Evolutionary conservation across 1,139 yeast species (phyloP).

Genomic region (Protomyces inouyei): DNA sequence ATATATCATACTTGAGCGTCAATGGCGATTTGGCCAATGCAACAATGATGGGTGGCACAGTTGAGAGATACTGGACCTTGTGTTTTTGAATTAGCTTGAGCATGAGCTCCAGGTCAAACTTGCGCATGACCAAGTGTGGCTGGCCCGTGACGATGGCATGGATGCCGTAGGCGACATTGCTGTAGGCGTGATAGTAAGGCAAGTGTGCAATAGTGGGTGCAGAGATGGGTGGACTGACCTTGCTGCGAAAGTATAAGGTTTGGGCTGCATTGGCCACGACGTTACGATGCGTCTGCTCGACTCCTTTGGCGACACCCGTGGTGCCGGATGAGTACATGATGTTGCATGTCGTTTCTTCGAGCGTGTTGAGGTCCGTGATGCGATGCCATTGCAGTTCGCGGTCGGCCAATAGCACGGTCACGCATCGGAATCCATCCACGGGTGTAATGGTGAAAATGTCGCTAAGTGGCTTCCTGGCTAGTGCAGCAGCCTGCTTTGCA

Average conservation of each 20-base stretch:
- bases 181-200: constrained; percentile 44
- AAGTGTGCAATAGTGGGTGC: constrained; percentile 30
- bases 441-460: constrained; percentile 1
- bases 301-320: constrained; percentile 56
- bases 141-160: constrained; percentile 35
- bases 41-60: constrained; percentile 43
- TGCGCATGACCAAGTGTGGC: constrained; percentile 36
- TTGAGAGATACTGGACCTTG: constrained; percentile 35
- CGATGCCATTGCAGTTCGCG: constrained; percentile 30
- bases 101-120: constrained; percentile 39
- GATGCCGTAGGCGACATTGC: constrained; percentile 36
- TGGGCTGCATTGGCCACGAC: constrained; percentile 32
- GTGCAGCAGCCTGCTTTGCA: constrained; percentile 37
- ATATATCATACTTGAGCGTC: constrained; percentile 37
- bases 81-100: constrained; percentile 36
- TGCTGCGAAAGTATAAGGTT: not conserved
- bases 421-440: constrained; percentile 8
- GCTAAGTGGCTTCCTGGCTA: constrained; percentile 1
- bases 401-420: constrained; percentile 32
- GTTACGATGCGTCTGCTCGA: constrained; percentile 49
- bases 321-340: constrained; percentile 68
- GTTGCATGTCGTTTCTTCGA: constrained; percentile 36
- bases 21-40: constrained; percentile 39
- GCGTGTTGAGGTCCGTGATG: constrained; percentile 37
- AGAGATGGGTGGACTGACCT: not conserved